Percentiles rank a stretch among this genome's conserved stretches.
phyloP scores from a whole-genome alignment of 2,329 filamentous ascomycete genomes.

The Ascosphaera acerosa region DNA sequence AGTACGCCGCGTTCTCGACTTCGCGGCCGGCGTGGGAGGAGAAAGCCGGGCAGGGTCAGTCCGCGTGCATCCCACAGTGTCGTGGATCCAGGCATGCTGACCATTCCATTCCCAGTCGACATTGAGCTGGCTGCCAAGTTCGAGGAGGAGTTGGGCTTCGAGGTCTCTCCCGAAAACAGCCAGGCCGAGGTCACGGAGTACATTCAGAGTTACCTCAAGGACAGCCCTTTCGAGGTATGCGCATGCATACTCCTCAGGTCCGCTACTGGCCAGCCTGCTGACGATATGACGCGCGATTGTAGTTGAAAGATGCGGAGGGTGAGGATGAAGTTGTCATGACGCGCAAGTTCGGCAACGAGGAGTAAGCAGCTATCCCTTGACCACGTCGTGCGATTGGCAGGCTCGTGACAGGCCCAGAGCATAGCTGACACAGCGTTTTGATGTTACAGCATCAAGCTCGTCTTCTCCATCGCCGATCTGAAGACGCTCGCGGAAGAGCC shows the following conservation, averaged over 20 bases:
- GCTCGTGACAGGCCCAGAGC: not conserved
- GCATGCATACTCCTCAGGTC: not conserved
- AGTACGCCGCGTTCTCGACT: conserved; percentile 24
- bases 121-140: conserved; percentile 70
- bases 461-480: conserved; percentile 66
- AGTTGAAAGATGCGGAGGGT: conserved; percentile 50
- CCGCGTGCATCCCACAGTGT: not conserved
- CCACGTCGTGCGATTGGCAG: not conserved
- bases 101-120: conserved; percentile 25
- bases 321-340: conserved; percentile 71
- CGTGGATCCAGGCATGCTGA: conserved; percentile 5
- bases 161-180: conserved; percentile 60
- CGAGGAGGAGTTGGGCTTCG: conserved; percentile 56
- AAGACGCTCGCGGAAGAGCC: conserved; percentile 36
- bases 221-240: conserved; percentile 51
- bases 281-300: not conserved
- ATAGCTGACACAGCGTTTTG: conserved; percentile 2
- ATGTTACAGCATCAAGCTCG: conserved; percentile 39
- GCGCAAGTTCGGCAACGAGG: conserved; percentile 66
- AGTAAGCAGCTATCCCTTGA: conserved; percentile 27
- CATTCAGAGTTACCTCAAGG: conserved; percentile 71
- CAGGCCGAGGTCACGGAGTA: conserved; percentile 45
- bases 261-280: conserved; percentile 1
- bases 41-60: conserved; percentile 22
- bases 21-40: conserved; percentile 17